These are phyloP conservation scores for Botryosphaeria agaves DNA, from an alignment of 2,329 filamentous ascomycete genomes.

Conservation along the genomic window DNA sequence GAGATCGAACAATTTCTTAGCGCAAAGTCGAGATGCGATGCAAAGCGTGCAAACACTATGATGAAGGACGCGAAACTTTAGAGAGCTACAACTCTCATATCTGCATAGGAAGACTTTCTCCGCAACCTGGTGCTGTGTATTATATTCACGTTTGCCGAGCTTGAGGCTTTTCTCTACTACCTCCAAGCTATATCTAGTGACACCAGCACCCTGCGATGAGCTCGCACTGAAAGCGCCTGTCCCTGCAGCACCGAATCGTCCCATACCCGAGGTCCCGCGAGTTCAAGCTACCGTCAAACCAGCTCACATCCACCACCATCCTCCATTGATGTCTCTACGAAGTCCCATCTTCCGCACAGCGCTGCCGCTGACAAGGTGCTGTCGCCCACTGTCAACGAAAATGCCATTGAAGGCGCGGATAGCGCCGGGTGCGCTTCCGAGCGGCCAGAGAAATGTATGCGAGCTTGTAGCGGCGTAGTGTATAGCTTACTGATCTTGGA, in stretches of 20 bases:
- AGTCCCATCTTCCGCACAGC: constrained; percentile 20
- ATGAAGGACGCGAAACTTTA: too few relatives aligned
- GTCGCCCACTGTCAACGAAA: constrained; percentile 14
- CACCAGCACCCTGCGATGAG: too few relatives aligned
- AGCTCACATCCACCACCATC: neutral
- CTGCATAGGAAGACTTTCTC: too few relatives aligned
- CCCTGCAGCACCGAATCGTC: neutral
- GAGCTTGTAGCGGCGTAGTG: too few relatives aligned
- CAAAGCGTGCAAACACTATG: too few relatives aligned
- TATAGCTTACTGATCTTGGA: constrained; percentile 14
- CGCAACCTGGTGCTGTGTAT: too few relatives aligned
- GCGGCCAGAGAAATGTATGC: too few relatives aligned
- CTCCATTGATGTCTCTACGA: constrained; percentile 27
- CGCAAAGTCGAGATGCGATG: constrained; percentile 6
- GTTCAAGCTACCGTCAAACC: constrained; percentile 4
- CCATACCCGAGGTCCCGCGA: constrained; percentile 21
- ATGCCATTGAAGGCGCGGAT: constrained; percentile 84
- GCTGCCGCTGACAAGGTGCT: constrained; percentile 20
- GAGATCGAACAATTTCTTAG: constrained; percentile 11
- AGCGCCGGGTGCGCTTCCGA: too few relatives aligned
- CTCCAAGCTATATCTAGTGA: too few relatives aligned
- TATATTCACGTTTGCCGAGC: too few relatives aligned
- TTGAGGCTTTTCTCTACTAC: too few relatives aligned
- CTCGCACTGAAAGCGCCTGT: too few relatives aligned
- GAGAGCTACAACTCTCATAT: neutral